phyloP scores from a whole-genome alignment of 1,284 basidiomycete genomes.

The Coniferiporia sulphurascens region DNA sequence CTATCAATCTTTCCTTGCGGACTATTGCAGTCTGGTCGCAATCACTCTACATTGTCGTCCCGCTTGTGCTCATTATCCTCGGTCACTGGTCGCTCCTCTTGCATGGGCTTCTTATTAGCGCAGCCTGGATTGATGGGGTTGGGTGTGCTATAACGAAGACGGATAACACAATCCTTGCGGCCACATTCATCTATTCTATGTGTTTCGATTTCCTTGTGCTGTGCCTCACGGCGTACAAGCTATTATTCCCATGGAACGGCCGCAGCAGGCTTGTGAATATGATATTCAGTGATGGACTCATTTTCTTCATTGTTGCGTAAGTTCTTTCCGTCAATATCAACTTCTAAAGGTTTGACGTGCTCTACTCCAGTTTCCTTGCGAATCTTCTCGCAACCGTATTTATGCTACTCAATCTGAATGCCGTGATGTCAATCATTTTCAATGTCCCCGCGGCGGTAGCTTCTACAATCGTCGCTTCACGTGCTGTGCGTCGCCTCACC shows the following conservation, averaged over 20 bases:
- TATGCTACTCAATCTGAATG: conserved; percentile 66
- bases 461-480: conserved; percentile 36
- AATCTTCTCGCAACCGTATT: conserved; percentile 69
- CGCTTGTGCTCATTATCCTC: conserved; percentile 55
- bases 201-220: conserved; percentile 63
- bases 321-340: conserved; percentile 25
- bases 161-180: conserved; percentile 33
- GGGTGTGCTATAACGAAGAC: conserved; percentile 27
- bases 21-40: conserved; percentile 76
- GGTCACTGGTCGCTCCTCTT: conserved; percentile 74
- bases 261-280: conserved; percentile 56
- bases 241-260: conserved; percentile 28
- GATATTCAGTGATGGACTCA: conserved; percentile 66
- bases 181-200: conserved; percentile 72
- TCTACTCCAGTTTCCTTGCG: conserved; percentile 51
- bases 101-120: conserved; percentile 45
- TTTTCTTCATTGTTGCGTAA: conserved; percentile 71
- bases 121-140: conserved; percentile 19
- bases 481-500: conserved; percentile 19
- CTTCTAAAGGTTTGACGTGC: not conserved
- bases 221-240: conserved; percentile 46
- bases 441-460: conserved; percentile 69
- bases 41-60: conserved; percentile 49
- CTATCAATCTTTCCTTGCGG: conserved; percentile 73
- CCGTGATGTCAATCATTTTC: conserved; percentile 70